phyloP scores from a whole-genome alignment of 805 yeast genomes.

The Ogataea pignaliae region DNA sequence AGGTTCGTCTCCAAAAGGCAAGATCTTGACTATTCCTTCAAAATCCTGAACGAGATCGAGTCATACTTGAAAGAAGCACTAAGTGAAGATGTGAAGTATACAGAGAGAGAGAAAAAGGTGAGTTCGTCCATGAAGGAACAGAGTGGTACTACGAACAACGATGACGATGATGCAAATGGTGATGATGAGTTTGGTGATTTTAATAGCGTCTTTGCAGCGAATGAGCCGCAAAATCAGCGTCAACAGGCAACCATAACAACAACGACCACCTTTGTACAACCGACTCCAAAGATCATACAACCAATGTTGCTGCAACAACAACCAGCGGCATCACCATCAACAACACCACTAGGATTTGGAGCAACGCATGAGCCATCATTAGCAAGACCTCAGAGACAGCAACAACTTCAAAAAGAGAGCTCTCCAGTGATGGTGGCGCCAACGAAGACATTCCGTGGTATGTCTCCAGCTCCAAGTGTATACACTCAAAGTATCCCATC shows the following conservation, averaged over 20 bases:
- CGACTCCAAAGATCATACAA: neutral
- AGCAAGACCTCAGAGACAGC: too few species aligned
- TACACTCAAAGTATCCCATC: neutral
- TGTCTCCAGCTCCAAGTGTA: neutral
- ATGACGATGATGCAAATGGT: neutral
- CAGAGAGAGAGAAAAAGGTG: slow-evolving; percentile 2
- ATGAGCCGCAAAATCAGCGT: too few species aligned
- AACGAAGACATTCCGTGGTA: too few species aligned
- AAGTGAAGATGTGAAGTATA: slow-evolving; percentile 10
- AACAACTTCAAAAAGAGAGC: too few species aligned
- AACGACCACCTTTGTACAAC: neutral
- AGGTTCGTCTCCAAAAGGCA: slow-evolving; percentile 17
- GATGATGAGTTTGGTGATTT: slow-evolving; percentile 17
- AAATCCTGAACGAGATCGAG: slow-evolving; percentile 16
- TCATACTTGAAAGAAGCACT: slow-evolving; percentile 13
- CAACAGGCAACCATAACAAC: neutral
- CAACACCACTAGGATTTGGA: too few species aligned
- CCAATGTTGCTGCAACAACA: neutral
- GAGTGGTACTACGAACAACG: neutral
- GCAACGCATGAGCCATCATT: too few species aligned
- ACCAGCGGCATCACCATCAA: too few species aligned
- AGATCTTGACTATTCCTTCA: slow-evolving; percentile 21
- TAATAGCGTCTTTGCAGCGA: neutral
- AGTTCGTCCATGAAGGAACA: too few species aligned
- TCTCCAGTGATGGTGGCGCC: neutral